phyloP scores from a whole-genome alignment of 2,329 filamentous ascomycete species.

The Cladophialophora exuberans region DNA sequence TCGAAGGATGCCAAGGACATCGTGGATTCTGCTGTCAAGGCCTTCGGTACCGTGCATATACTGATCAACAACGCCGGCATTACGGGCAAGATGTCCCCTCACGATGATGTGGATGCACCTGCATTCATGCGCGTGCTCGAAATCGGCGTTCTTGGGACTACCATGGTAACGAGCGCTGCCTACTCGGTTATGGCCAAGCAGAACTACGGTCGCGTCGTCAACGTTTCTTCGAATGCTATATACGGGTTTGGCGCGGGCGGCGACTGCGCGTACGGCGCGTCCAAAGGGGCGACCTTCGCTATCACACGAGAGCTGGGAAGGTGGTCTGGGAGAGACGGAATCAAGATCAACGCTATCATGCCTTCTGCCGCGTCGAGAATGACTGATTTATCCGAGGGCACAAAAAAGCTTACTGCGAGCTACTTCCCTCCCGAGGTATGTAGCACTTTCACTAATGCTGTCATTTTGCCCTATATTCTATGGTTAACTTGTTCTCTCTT shows the following conservation, averaged over 20 bases:
- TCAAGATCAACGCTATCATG: constrained; percentile 23
- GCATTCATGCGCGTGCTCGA: constrained; percentile 22
- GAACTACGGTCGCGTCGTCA: constrained; percentile 18
- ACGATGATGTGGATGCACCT: constrained; percentile 13
- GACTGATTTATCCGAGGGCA: constrained; percentile 19
- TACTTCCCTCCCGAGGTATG: constrained; percentile 21
- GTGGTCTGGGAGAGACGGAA: constrained; percentile 17
- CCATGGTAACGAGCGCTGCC: constrained; percentile 15
- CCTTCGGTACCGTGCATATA: constrained; percentile 48
- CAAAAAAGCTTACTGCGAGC: constrained; percentile 15
- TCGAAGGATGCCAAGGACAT: constrained; percentile 45
- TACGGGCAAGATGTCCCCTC: constrained; percentile 38
- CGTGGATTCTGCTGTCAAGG: constrained; percentile 41
- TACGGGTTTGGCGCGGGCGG: constrained; percentile 28
- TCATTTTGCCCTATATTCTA: too few relatives aligned
- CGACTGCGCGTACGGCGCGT: constrained; percentile 76
- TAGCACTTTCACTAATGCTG: not conserved
- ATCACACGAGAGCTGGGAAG: constrained; percentile 78
- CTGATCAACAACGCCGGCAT: constrained; percentile 58
- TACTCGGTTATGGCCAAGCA: constrained; percentile 22
- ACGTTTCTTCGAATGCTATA: constrained; percentile 30
- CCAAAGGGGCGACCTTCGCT: constrained; percentile 88
- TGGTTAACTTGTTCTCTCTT: too few relatives aligned
- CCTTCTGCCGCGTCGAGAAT: constrained; percentile 22
- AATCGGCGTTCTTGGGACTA: constrained; percentile 14